Percentiles rank a stretch among this genome's conserved stretches.
Conservation (phyloP, 495 filamentous ascomycete species). For the Penicillium salamii region DNA sequence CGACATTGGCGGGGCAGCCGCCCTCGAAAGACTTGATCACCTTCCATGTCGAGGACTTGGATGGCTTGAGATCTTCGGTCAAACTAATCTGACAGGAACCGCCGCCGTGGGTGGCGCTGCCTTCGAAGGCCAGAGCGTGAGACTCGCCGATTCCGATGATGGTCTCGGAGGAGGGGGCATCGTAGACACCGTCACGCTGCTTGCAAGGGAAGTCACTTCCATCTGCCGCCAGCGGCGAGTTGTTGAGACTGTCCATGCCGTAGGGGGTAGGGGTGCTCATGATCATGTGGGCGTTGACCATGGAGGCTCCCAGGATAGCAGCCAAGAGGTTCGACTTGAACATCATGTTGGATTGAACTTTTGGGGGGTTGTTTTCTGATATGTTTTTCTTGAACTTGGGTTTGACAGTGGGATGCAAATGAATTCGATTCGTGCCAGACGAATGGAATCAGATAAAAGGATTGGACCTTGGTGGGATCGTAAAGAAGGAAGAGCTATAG, state of each 20-base stretch:
- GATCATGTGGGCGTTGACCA: slow-evolving; percentile 62
- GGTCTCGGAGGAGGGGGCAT: slow-evolving; percentile 25
- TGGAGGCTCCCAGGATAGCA: slow-evolving; percentile 47
- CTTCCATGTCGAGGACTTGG: slow-evolving; percentile 56
- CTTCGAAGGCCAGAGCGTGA: slow-evolving; percentile 30
- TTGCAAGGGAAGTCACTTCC: slow-evolving; percentile 84
- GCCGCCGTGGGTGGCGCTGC: slow-evolving; percentile 74
- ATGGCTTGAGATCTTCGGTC: slow-evolving; percentile 66
- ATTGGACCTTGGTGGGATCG: slow-evolving; percentile 20
- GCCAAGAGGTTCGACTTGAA: slow-evolving; percentile 34
- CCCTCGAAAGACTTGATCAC: slow-evolving; percentile 82
- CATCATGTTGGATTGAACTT: slow-evolving; percentile 34
- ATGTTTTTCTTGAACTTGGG: slow-evolving; percentile 9
- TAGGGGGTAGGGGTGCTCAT: slow-evolving; percentile 71
- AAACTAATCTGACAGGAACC: slow-evolving; percentile 86
- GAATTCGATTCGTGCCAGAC: slow-evolving; percentile 43
- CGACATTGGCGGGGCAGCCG: slow-evolving; percentile 65
- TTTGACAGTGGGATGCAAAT: slow-evolving; percentile 23
- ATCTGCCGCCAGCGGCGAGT: slow-evolving; percentile 55
- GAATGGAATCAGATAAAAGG: slow-evolving; percentile 29
- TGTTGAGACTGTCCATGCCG: slow-evolving; percentile 46
- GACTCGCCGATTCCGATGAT: slow-evolving; percentile 28
- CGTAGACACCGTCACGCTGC: slow-evolving; percentile 24
- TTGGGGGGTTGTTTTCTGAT: too few relatives aligned
- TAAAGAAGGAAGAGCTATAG: slow-evolving; percentile 10